Percentiles rank a stretch among this genome's conserved stretches.
These are phyloP conservation scores for Cyanodermella asteris DNA, from an alignment of 2,329 filamentous ascomycete genomes.

Conservation along the genomic window DNA sequence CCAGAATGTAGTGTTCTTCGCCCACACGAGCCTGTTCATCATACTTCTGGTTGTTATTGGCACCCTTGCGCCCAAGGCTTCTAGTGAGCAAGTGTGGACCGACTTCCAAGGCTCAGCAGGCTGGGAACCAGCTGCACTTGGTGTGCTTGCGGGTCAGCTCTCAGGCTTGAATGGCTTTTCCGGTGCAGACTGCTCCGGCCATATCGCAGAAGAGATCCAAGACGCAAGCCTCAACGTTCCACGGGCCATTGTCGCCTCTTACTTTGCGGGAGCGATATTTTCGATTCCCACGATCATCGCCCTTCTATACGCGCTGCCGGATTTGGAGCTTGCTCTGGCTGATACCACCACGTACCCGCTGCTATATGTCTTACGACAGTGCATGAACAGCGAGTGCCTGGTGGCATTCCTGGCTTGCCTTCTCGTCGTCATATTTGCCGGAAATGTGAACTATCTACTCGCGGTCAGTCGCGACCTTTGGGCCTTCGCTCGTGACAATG, in stretches of 20 bases:
- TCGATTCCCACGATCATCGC: constrained; percentile 18
- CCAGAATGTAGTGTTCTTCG: constrained; percentile 7
- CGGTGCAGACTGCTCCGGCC: constrained; percentile 20
- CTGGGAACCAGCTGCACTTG: constrained; percentile 18
- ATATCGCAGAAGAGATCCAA: constrained; percentile 22
- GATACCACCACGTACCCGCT: constrained; percentile 13
- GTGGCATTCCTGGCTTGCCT: constrained; percentile 25
- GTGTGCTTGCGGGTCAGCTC: constrained; percentile 20
- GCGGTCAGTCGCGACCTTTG: constrained; percentile 34
- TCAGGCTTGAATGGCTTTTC: constrained; percentile 16
- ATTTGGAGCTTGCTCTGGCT: constrained; percentile 11
- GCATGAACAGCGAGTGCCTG: constrained; percentile 16
- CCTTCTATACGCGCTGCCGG: constrained; percentile 16
- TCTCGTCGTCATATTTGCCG: constrained; percentile 27
- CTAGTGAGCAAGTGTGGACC: constrained; percentile 9
- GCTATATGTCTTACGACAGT: constrained; percentile 12
- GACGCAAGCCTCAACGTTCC: constrained; percentile 17
- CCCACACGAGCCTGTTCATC: constrained; percentile 1
- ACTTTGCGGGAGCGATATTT: constrained; percentile 14
- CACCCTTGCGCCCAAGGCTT: constrained; percentile 7
- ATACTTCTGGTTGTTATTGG: constrained; percentile 1
- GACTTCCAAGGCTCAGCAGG: constrained; percentile 18
- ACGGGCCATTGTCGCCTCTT: constrained; percentile 16
- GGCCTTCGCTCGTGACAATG: constrained; percentile 26
- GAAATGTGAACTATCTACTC: constrained; percentile 25